phyloP scores from a whole-genome alignment of 192 early-diverging fungal species.

The Podila horticola region DNA sequence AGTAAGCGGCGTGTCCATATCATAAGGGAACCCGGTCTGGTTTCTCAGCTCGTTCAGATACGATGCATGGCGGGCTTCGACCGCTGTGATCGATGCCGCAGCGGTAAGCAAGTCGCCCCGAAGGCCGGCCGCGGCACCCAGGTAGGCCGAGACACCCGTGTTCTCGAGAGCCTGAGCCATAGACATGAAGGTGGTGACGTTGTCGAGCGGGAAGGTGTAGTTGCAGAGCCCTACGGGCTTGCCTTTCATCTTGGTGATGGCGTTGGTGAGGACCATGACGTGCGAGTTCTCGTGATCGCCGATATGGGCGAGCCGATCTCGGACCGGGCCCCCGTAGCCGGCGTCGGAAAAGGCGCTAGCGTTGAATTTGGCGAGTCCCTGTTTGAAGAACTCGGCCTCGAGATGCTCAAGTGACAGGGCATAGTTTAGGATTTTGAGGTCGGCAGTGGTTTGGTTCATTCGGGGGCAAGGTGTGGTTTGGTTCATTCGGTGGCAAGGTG shows the following conservation, averaged over 20 bases:
- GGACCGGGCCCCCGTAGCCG: constrained; percentile 15
- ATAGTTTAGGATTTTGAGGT: constrained; percentile 17
- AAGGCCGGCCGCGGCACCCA: constrained; percentile 40
- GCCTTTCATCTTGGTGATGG: constrained; percentile 11
- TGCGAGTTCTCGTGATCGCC: constrained; percentile 17
- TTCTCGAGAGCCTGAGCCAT: constrained; percentile 60
- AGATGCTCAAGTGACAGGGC: constrained; percentile 37
- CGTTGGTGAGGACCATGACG: constrained; percentile 20
- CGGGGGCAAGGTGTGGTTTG: no score
- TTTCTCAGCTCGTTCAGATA: constrained; percentile 22
- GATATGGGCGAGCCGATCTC: constrained; percentile 16
- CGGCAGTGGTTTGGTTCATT: neutral
- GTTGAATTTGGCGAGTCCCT: constrained; percentile 24
- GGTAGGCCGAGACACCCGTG: constrained; percentile 63
- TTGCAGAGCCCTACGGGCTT: constrained; percentile 17
- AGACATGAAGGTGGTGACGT: constrained; percentile 56
- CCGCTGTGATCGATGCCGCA: constrained; percentile 7
- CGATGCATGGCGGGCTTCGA: constrained; percentile 27
- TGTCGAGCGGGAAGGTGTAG: constrained; percentile 47
- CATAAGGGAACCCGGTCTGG: constrained; percentile 14
- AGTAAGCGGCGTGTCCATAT: constrained; percentile 19
- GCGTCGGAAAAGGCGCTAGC: constrained; percentile 6
- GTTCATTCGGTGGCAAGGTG: no score
- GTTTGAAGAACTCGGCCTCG: constrained; percentile 37
- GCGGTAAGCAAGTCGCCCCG: neutral